Conservation (phyloP, 2,329 filamentous ascomycete genomes). For the Lasiodiplodia sp. region DNA sequence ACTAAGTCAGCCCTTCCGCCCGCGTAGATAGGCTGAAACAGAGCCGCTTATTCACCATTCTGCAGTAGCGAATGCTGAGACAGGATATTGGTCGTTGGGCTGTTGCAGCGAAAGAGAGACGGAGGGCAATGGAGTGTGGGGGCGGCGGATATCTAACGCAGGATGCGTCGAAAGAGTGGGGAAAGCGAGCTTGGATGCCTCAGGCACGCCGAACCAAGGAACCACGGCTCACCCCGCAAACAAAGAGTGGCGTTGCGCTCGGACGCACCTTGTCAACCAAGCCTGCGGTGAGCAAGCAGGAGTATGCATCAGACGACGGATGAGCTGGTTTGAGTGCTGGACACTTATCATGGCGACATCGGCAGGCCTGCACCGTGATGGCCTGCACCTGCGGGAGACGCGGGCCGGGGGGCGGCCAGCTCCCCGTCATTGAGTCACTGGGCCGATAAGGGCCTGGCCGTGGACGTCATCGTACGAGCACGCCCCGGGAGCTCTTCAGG, state of each 20-base stretch:
- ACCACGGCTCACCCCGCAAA: constrained; percentile 13
- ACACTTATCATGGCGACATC: neutral
- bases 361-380: constrained; percentile 12
- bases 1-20: neutral
- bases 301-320: neutral
- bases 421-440: constrained; percentile 22
- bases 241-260: constrained; percentile 11
- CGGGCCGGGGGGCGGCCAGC: constrained; percentile 8
- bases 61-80: neutral
- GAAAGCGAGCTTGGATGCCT: neutral
- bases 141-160: neutral
- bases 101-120: neutral
- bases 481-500: constrained; percentile 15
- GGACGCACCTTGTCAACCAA: neutral
- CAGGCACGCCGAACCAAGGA: neutral
- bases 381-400: neutral
- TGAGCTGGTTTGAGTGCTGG: neutral
- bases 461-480: constrained; percentile 26
- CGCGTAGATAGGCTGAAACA: too few species aligned
- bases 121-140: too few species aligned
- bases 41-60: too few species aligned
- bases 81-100: neutral
- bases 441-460: constrained; percentile 27
- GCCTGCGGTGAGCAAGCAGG: neutral
- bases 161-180: neutral